A percentile compares a stretch with the other conserved stretches of the same genome.
Conservation (phyloP, 2,329 filamentous ascomycete species). For the Cladosporium sp. region DNA sequence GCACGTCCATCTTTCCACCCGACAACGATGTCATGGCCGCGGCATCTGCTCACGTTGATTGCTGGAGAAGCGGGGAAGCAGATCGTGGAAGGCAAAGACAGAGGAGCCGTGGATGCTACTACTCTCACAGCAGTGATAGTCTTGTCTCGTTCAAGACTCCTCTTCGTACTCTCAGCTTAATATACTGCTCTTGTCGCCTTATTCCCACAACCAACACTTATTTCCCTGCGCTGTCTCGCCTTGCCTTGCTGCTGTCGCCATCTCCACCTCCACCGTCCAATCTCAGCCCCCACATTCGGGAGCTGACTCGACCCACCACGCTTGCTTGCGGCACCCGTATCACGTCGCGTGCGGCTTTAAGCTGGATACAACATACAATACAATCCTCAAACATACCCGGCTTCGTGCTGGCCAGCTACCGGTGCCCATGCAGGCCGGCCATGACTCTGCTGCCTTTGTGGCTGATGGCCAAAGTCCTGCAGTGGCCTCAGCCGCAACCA, state of each 20-base stretch:
- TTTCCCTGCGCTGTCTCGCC: neutral
- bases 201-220: neutral
- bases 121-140: neutral
- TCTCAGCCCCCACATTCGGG: neutral
- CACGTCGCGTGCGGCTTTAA: slow-evolving; percentile 18
- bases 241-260: neutral
- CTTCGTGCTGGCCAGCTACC: slow-evolving; percentile 2
- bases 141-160: neutral
- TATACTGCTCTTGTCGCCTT: slow-evolving; percentile 5
- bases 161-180: neutral
- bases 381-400: neutral
- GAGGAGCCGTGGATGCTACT: neutral
- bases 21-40: slow-evolving; percentile 8
- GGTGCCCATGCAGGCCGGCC: slow-evolving; percentile 12
- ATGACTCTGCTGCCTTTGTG: slow-evolving; percentile 4
- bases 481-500: neutral
- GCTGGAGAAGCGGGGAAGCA: slow-evolving; percentile 7
- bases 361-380: slow-evolving; percentile 18
- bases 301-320: neutral
- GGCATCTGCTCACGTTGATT: neutral
- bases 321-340: neutral
- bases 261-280: slow-evolving; percentile 3
- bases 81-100: neutral
- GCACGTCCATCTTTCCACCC: neutral
- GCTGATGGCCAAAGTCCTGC: slow-evolving; percentile 6